Evolutionary conservation across 257 asterid species (phyloP).

Genomic region (Solanum gracilifrons): DNA sequence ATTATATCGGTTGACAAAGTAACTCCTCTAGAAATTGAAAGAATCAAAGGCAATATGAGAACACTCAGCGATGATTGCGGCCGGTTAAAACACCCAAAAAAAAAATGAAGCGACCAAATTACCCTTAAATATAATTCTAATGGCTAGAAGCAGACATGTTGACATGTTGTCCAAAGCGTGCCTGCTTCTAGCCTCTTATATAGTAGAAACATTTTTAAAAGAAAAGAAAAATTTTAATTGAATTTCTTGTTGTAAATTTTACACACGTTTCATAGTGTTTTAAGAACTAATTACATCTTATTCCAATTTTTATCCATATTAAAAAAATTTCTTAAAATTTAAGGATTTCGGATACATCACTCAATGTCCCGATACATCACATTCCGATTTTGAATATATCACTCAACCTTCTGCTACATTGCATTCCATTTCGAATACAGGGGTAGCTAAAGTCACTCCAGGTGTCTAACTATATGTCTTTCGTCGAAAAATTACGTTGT

Average conservation of each 20-base stretch:
- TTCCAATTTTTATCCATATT: too few relatives aligned
- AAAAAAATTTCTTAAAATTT: too few relatives aligned
- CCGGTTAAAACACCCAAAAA: not conserved
- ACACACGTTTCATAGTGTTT: too few relatives aligned
- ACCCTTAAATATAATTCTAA: too few relatives aligned
- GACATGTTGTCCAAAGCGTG: too few relatives aligned
- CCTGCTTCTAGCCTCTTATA: too few relatives aligned
- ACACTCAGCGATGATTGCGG: constrained; percentile 62
- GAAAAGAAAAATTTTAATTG: not conserved
- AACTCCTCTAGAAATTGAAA: constrained; percentile 9
- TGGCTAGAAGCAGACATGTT: too few relatives aligned
- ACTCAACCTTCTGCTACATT: not conserved
- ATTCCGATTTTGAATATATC: rapidly evolving
- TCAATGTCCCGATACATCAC: not conserved
- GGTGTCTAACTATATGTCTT: too few relatives aligned
- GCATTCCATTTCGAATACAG: not conserved
- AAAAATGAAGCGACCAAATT: too few relatives aligned
- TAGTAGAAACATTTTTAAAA: not conserved
- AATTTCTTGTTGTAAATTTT: not conserved
- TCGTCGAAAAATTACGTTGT: too few relatives aligned
- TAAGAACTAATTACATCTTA: too few relatives aligned
- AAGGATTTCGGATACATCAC: not conserved
- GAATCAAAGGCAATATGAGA: not conserved
- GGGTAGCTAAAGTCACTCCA: too few relatives aligned
- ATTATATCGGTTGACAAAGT: constrained; percentile 17